Evolutionary conservation across 257 asterid genomes (phyloP), one percentile per base, ranked within the genome.

Genomic region (Salvia hispanica): DNA sequence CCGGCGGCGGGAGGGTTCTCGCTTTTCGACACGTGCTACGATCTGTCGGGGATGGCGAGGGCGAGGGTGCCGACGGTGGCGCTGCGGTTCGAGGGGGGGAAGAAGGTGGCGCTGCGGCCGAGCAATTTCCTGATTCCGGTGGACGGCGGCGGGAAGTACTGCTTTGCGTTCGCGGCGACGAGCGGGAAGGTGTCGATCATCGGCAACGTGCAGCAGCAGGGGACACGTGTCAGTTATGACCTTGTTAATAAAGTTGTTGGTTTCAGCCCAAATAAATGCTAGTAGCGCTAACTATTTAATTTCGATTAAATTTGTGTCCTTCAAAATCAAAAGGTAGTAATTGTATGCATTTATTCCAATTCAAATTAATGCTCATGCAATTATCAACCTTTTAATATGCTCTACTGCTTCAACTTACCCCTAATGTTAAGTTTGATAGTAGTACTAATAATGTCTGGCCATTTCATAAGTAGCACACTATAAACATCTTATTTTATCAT

Each of bases 121-220:
- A 55, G 5, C 3, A 90, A 86, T 65, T 93, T 81, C 80, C 80
- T 93, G 58, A 74, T 93, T 4, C 95, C 92, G 82, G 95, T 93
- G 43, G 84, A 82, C 60, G 48, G 56, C 3, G 31, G 8, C n/a
- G 97, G 97, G 14, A 88, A 77, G 11, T 90, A 77, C 80, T 93
- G 98, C 75, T 72, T 90, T 1, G 98, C 98, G 0, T 93, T 93
- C 68, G 98, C 98, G 31, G 78, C 84, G 64, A 79, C 83, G 63
- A 40, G 74, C 3, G 88, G 86, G 33, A 10, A 85, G 6, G 77
- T 86, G 70, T 84, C 95, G 0, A 90, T 93, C 54, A 88, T 93
- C 67, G 98, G 98, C 9, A 93, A 90, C 33, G 78, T 86, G 40
- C 98, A 93, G 83, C 98, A 93, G 73, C 96, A 93, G 64, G 97